Evolutionary conservation across 345 rosid species (phyloP).

Genomic region (Rhodamnia argentea): DNA sequence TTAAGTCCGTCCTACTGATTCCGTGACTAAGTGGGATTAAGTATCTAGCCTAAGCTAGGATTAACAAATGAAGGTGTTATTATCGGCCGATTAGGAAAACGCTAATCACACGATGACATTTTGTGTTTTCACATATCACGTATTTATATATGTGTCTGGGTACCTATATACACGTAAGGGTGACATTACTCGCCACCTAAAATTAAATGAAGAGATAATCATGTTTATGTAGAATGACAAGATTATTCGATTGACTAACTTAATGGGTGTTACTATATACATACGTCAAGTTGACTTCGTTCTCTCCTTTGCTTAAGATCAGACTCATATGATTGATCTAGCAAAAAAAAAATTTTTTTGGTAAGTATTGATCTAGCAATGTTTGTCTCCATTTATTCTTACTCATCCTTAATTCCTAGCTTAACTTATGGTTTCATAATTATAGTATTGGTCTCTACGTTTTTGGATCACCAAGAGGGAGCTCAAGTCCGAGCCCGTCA

Average conservation of each 20-base stretch:
- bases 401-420: neutral
- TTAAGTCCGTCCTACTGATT: neutral
- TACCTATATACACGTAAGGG: neutral
- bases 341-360: too few relatives aligned
- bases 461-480: neutral
- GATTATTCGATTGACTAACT: neutral
- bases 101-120: neutral
- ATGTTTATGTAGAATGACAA: neutral
- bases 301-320: neutral
- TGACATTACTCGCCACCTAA: neutral
- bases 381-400: neutral
- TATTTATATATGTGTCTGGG: neutral
- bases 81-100: neutral
- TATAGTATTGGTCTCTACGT: neutral
- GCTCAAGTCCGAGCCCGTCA: too few relatives aligned
- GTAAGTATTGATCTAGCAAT: neutral
- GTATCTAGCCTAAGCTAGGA: neutral
- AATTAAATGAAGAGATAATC: neutral
- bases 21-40: neutral
- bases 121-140: neutral
- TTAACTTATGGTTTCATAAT: neutral
- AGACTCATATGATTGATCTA: neutral
- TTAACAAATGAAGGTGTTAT: neutral
- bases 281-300: neutral
- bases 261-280: neutral